Conservation (phyloP, 1,139 yeast species). For the Kluyveromyces sp. region DNA sequence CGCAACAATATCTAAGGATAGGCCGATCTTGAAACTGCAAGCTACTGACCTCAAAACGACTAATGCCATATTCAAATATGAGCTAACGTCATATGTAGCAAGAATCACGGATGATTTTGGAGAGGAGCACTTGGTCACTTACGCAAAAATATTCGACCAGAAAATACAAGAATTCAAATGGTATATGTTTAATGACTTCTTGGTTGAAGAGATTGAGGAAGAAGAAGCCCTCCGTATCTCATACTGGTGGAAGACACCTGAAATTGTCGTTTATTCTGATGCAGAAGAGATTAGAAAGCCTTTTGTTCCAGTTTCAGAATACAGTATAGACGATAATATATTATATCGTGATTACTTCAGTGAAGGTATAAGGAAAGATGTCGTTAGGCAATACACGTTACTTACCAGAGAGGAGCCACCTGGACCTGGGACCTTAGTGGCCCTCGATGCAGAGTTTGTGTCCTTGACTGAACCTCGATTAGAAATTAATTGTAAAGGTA, state of each 20-base stretch:
- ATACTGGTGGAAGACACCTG: conserved; percentile 78
- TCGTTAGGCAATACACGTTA: conserved; percentile 55
- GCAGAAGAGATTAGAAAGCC: conserved; percentile 30
- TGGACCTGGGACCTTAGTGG: conserved; percentile 64
- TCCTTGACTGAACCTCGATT: conserved; percentile 69
- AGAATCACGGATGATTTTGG: conserved; percentile 54
- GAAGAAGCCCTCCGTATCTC: conserved; percentile 60
- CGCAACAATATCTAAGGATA: conserved; percentile 36
- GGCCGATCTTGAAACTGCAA: conserved; percentile 35
- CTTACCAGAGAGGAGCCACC: conserved; percentile 67
- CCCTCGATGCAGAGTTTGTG: conserved; percentile 97
- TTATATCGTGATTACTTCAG: conserved; percentile 73
- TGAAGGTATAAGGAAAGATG: conserved; percentile 54
- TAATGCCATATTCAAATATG: conserved; percentile 38
- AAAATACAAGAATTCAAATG: conserved; percentile 39
- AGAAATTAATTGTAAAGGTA: conserved; percentile 69
- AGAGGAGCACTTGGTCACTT: conserved; percentile 52
- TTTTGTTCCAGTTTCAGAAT: conserved; percentile 35
- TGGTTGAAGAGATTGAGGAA: conserved; percentile 71
- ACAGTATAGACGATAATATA: conserved; percentile 50
- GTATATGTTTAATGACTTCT: conserved; percentile 86
- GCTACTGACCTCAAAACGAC: conserved; percentile 31
- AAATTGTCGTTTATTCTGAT: conserved; percentile 60
- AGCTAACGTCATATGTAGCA: conserved; percentile 61
- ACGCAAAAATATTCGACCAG: conserved; percentile 40